Base-by-base conservation (phyloP, 2,329 filamentous ascomycete species). In the Chaetomium globosum region DNA sequence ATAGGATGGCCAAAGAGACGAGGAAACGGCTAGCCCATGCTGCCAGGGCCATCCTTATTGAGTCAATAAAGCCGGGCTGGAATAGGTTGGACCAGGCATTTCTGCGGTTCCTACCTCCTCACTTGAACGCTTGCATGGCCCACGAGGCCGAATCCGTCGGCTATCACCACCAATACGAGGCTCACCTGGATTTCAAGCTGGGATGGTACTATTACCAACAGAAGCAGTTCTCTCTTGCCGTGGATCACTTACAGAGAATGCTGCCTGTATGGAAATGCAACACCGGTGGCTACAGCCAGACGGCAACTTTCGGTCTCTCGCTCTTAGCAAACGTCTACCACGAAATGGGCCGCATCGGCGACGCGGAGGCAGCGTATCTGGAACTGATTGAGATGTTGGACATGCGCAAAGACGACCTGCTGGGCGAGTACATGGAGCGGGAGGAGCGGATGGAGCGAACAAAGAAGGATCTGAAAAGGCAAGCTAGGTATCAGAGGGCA, bases 171-270 rank as follows among this genome's bases (percentile, higher is more conserved):
- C 4, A 23, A 30, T 57, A 62, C 60, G 16, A 57, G n/a, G 60
- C 60, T 4, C 4, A 23, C 6, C 43, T 62, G n/a, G 53, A 62
- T 21, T 51, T 28, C 52, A 62, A 62, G 43, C 53, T 62, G 13
- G 60, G 52, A 6, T 62, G 60, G 60, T 62, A 51, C n/a, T 56
- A 39, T 21, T 12, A 36, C 6, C 26, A 62, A 19, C 16, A 57
- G 26, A 57, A 39, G 13, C 19, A 56, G 16, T 51, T 62, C 30
- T 9, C 28, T 7, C 7, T 36, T 8, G 60, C 60, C n/a, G 21
- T 49, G 13, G 16, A 57, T 12, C 53, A 49, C 26, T 16, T 62
- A 1, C 10, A 8, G 28, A 49, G 10, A 3, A n/a, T 28, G 3
- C 12, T 62, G 43, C 60, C 39, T 2, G 6, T 51, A 9, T 36